phyloP scores from a whole-genome alignment of 768 basidiomycete genomes.

The Russula brevipes region DNA sequence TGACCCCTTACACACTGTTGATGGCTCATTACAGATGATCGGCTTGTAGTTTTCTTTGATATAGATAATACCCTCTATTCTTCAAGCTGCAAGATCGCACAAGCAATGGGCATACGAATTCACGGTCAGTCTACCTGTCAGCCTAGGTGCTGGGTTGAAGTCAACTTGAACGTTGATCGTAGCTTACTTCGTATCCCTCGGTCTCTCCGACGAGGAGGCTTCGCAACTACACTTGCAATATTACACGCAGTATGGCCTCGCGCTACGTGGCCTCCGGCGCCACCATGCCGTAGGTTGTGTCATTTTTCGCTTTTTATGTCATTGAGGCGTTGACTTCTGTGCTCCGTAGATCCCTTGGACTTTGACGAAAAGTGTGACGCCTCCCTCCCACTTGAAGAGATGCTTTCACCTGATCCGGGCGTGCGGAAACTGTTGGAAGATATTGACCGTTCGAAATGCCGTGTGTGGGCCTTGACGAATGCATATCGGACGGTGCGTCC shows the following conservation, averaged over 20 bases:
- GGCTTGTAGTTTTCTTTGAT: slow-evolving; percentile 70
- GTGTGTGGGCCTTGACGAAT: slow-evolving; percentile 86
- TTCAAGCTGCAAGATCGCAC: slow-evolving; percentile 63
- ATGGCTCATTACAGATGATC: slow-evolving; percentile 41
- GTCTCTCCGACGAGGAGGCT: slow-evolving; percentile 63
- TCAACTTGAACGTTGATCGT: background rate
- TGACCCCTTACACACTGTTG: background rate
- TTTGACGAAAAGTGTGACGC: slow-evolving; percentile 83
- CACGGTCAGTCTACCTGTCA: slow-evolving; percentile 46
- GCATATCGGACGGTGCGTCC: slow-evolving; percentile 64
- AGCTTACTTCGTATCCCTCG: slow-evolving; percentile 74
- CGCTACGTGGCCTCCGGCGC: slow-evolving; percentile 67
- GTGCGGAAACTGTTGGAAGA: slow-evolving; percentile 68
- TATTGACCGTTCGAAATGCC: slow-evolving; percentile 67
- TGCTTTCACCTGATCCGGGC: slow-evolving; percentile 59
- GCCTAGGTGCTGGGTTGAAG: background rate
- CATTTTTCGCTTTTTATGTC: background rate
- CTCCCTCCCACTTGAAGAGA: slow-evolving; percentile 73
- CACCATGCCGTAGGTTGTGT: slow-evolving; percentile 68
- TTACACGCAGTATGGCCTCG: slow-evolving; percentile 77
- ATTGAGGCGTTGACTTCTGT: background rate
- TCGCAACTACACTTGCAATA: slow-evolving; percentile 64
- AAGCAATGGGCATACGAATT: slow-evolving; percentile 75
- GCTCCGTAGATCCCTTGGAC: slow-evolving; percentile 65
- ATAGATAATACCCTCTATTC: slow-evolving; percentile 89